Percentiles rank a stretch among this genome's conserved stretches.
These are phyloP conservation scores for Casuarina cunninghamiana DNA, from an alignment of 306 rosid species.

Conservation along the genomic window DNA sequence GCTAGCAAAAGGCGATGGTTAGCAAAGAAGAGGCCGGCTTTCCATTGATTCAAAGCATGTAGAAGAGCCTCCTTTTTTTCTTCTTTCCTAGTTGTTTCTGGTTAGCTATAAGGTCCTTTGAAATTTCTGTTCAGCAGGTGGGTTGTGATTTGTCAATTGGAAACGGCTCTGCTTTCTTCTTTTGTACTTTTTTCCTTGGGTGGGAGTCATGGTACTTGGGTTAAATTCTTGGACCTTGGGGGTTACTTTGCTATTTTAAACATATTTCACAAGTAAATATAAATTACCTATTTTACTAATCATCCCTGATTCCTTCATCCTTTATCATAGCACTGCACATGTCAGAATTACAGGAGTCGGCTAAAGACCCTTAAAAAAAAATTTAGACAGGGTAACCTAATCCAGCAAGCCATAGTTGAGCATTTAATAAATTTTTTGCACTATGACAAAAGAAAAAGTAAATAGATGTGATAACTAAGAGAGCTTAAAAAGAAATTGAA, in stretches of 20 bases:
- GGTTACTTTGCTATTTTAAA: not conserved
- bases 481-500: not conserved
- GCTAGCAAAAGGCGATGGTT: slow-evolving; percentile 65
- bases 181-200: slow-evolving; percentile 21
- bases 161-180: slow-evolving; percentile 34
- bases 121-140: slow-evolving; percentile 12
- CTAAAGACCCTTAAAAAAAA: no score
- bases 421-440: not conserved
- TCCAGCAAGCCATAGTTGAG: no score
- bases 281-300: not conserved
- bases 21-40: slow-evolving; percentile 56
- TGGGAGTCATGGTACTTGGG: slow-evolving; percentile 34
- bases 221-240: slow-evolving; percentile 12
- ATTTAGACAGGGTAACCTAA: no score
- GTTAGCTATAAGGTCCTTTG: slow-evolving; percentile 20
- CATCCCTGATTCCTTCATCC: no score
- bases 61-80: slow-evolving; percentile 1
- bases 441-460: not conserved
- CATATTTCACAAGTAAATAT: not conserved
- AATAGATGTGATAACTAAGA: not conserved
- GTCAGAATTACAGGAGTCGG: no score
- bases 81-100: slow-evolving; percentile 22
- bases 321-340: no score
- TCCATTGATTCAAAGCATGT: slow-evolving; percentile 39
- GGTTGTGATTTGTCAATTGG: slow-evolving; percentile 17